A percentile compares a stretch with the other conserved stretches of the same genome.
Evolutionary conservation across 345 rosid genomes (phyloP).

Genomic region (Boechera divaricarpa): DNA sequence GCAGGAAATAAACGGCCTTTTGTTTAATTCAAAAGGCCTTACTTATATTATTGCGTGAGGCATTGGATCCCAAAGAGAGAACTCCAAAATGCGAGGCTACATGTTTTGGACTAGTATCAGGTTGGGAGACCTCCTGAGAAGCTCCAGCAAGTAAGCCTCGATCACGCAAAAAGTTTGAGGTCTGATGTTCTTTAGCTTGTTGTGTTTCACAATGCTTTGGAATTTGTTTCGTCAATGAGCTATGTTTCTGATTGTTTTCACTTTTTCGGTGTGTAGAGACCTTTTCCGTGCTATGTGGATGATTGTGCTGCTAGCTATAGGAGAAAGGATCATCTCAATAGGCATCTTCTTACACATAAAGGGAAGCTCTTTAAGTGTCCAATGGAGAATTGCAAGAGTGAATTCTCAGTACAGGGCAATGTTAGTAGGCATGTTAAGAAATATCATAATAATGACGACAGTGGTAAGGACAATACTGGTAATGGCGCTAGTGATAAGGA

Average conservation of each 20-base stretch:
- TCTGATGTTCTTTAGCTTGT: constrained; percentile 23
- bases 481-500: background rate
- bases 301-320: constrained; percentile 77
- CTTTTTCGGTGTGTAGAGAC: constrained; percentile 54
- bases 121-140: constrained; percentile 99
- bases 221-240: background rate
- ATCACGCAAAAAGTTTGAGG: constrained; percentile 59
- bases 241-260: constrained; percentile 1
- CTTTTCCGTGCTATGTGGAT: constrained; percentile 64
- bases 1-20: constrained; percentile 53
- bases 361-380: constrained; percentile 83
- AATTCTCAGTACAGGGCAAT: constrained; percentile 61
- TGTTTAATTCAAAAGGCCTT: constrained; percentile 10
- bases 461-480: background rate
- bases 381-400: constrained; percentile 55
- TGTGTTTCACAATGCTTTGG: background rate
- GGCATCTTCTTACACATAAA: constrained; percentile 73
- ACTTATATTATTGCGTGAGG: constrained; percentile 67
- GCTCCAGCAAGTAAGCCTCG: constrained; percentile 93
- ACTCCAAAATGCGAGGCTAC: constrained; percentile 99
- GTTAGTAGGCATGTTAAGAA: constrained; percentile 66
- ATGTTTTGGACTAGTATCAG: constrained; percentile 91
- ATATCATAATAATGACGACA: constrained; percentile 44
- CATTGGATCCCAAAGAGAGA: constrained; percentile 98
- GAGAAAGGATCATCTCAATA: constrained; percentile 88